These are phyloP conservation scores for Taiwanofungus camphoratus DNA, from an alignment of 1,284 basidiomycete species.

Conservation along the genomic window DNA sequence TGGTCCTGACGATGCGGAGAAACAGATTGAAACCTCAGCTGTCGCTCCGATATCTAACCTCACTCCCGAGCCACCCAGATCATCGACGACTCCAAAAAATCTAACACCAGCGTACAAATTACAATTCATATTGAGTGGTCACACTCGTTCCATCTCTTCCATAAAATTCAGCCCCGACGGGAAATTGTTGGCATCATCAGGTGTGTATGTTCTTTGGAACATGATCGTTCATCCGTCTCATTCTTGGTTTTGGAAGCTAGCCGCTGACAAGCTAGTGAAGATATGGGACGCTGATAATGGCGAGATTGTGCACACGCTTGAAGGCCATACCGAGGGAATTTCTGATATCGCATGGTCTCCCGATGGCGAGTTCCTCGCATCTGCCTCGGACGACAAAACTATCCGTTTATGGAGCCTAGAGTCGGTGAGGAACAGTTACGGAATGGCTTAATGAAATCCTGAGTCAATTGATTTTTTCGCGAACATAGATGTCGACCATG, in stretches of 20 bases:
- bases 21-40: background rate
- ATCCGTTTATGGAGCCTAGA: conserved; percentile 79
- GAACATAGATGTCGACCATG: conserved; percentile 45
- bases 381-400: conserved; percentile 87
- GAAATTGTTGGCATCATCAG: conserved; percentile 64
- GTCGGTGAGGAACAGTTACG: conserved; percentile 36
- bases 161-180: conserved; percentile 80
- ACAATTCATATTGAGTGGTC: conserved; percentile 61
- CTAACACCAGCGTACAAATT: conserved; percentile 34
- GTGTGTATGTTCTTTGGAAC: conserved; percentile 38
- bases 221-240: conserved; percentile 13
- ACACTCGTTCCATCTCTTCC: conserved; percentile 67
- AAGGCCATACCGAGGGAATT: conserved; percentile 75
- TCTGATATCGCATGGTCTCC: conserved; percentile 86
- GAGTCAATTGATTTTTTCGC: no score
- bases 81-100: conserved; percentile 1
- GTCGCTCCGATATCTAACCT: background rate
- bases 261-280: conserved; percentile 75
- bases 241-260: conserved; percentile 40
- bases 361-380: conserved; percentile 78
- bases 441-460: no score
- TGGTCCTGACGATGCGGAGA: background rate
- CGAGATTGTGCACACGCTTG: conserved; percentile 62
- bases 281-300: conserved; percentile 73
- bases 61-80: conserved; percentile 14